Conservation (phyloP, 139 green algal genomes). For the Coelastrella sp. region DNA sequence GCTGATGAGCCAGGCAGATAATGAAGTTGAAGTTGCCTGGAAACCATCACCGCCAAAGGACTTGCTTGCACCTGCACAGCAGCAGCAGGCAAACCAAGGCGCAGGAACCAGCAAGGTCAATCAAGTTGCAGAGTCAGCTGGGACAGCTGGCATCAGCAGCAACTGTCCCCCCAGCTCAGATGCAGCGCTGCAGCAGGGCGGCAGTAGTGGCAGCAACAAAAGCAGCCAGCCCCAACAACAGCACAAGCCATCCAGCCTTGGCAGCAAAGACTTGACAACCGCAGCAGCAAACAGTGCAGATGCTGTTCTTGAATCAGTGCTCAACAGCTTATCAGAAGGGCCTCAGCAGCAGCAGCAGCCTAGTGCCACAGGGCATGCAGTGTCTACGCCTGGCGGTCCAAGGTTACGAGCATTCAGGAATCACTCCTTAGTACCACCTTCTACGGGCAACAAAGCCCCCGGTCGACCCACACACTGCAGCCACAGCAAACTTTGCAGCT, state of each 20-base stretch:
- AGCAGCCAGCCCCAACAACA: not conserved
- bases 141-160: not conserved
- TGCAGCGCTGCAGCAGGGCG: not conserved
- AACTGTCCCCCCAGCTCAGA: not conserved
- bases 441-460: not conserved
- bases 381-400: slow-evolving; percentile 18
- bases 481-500: not conserved
- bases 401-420: slow-evolving; percentile 19
- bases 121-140: not conserved
- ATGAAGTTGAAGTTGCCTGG: slow-evolving; percentile 30
- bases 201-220: not conserved
- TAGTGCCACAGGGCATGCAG: not conserved
- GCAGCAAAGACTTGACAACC: not conserved
- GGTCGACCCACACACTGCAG: not conserved
- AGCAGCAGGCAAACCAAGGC: not conserved
- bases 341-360: not conserved
- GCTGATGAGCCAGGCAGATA: slow-evolving; percentile 33
- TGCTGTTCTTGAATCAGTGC: slow-evolving; percentile 32
- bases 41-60: slow-evolving; percentile 34
- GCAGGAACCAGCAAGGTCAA: not conserved
- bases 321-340: slow-evolving; percentile 21
- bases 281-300: slow-evolving; percentile 15
- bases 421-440: slow-evolving; percentile 24
- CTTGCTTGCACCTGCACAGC: not conserved
- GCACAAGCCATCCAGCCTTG: not conserved